Evolutionary conservation across 306 rosid genomes (phyloP), one percentile per base, ranked within the genome.

Genomic region (Castanospermum australe): DNA sequence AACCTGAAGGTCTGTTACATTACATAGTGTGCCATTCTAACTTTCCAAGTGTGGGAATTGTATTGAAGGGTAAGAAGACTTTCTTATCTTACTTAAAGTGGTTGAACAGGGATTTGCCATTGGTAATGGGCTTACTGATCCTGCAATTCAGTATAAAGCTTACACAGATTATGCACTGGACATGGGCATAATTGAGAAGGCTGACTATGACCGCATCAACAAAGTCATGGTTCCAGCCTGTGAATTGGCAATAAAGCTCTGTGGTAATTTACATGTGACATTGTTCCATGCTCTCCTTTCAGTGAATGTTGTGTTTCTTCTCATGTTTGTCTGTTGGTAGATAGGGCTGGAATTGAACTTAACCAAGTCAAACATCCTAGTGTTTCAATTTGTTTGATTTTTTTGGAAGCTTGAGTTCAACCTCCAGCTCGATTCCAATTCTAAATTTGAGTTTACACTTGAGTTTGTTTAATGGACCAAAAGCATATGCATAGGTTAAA

Each of bases 51-150:
- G 36, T 64, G 10, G 2, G 13, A 36, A 12, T 35, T 32, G 55
- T 54, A 60, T 45, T 59, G 41, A 59, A 61, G 65, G 68, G 50
- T 55, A 17, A 33, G 50, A 28, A 33, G 39, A 50, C 32, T 62
- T 84, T 28, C 33, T 66, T 51, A 47, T 60, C 65, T 82, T 21
- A 35, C 67, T 54, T 78, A 73, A 86, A 76, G 17, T 82, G 66
- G 59, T 67, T 87, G 83, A 80, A 67, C 90, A 95, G 99, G 99
- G 99, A 77, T 93, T 95, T 86, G 94, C 98, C 82, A 95, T 95
- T 32, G 99, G 99, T 30, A 93, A 95, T 78, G 99, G 99, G 77
- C 98, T 95, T 56, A 95, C 99, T 11, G 97, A 95, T 84, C 99
- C 99, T 62, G 98, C 84, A 36, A 84, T 93, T 82, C 99, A 95